Base-by-base conservation (phyloP, 164 flowering plant species). In the Liquidambar formosana region DNA sequence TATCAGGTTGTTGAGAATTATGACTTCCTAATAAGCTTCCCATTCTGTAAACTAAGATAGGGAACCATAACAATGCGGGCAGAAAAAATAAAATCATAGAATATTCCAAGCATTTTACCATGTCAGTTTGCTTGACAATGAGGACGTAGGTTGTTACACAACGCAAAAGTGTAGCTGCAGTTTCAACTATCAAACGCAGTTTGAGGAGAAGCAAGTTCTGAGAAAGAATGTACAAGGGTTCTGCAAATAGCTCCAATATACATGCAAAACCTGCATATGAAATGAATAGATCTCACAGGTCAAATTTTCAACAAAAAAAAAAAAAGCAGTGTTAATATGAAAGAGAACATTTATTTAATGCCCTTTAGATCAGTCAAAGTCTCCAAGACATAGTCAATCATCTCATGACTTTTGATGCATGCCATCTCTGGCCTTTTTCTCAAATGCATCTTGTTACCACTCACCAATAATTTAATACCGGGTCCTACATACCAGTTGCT, bases 161-260 rank as follows among this genome's bases (percentile, higher is more conserved):
- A 23, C 97, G 98, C 10, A 71, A 61, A 73, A 92, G 71, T 13
- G 99, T 93, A 23, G 94, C 98, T 25, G 72, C 79, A 63, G 87
- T 82, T 82, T 96, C 99, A 73, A 87, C 92, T 57, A 88, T 52
- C 73, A 93, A 70, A 25, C 98, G 86, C 73, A 96, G 77, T 75
- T 80, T 75, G 57, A 93, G 92, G 38, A 92, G 89, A 72, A 88
- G 77, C 78, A 93, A 79, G 68, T 82, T 90, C 81, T 93, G 98
- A 60, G 98, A 87, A 67, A 96, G 92, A 72, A 96, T 92, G 70
- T 93, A 93, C 60, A 93, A 79, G 0, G 98, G 98, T 77, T 96
- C 98, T 9, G 98, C 92, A 79, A 92, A 63, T 59, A 96, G 81
- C 84, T 96, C 99, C 79, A 96, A 67, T 63, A 90, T 68, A 74